Conservation (phyloP, 2,329 filamentous ascomycete species). For the Fusarium cyanostomum region DNA sequence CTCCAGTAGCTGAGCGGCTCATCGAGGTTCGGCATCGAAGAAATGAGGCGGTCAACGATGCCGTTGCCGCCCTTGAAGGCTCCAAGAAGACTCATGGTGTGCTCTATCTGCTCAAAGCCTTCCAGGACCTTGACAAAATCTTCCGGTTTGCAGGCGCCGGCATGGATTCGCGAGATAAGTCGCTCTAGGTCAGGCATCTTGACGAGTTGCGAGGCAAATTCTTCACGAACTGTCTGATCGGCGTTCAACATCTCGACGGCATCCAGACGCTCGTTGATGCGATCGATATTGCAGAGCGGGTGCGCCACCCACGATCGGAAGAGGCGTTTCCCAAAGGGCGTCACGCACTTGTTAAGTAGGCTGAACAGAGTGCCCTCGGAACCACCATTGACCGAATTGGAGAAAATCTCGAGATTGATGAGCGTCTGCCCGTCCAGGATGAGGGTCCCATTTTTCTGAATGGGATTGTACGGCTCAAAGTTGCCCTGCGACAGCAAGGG, state of each 20-base stretch:
- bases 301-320: conserved; percentile 98
- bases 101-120: conserved; percentile 97
- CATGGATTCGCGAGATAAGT: conserved; percentile 93
- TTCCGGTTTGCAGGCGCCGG: conserved; percentile 85
- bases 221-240: conserved; percentile 81
- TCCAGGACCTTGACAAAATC: conserved; percentile 95
- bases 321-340: conserved; percentile 94
- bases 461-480: conserved; percentile 91
- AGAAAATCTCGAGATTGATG: conserved; percentile 97
- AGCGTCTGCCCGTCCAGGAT: conserved; percentile 95
- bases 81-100: conserved; percentile 83
- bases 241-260: conserved; percentile 93
- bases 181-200: conserved; percentile 95
- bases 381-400: conserved; percentile 89
- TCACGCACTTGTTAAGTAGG: conserved; percentile 92
- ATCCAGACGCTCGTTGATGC: conserved; percentile 93
- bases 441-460: conserved; percentile 87
- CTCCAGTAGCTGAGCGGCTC: conserved; percentile 85
- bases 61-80: conserved; percentile 80
- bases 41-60: conserved; percentile 83
- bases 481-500: conserved; percentile 89
- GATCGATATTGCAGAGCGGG: conserved; percentile 83
- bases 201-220: conserved; percentile 86
- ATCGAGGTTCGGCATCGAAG: conserved; percentile 84
- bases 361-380: conserved; percentile 87